Evolutionary conservation across 805 yeast genomes (phyloP), one percentile per base, ranked within the genome.

Genomic region (Wickerhamiella sorbophila): DNA sequence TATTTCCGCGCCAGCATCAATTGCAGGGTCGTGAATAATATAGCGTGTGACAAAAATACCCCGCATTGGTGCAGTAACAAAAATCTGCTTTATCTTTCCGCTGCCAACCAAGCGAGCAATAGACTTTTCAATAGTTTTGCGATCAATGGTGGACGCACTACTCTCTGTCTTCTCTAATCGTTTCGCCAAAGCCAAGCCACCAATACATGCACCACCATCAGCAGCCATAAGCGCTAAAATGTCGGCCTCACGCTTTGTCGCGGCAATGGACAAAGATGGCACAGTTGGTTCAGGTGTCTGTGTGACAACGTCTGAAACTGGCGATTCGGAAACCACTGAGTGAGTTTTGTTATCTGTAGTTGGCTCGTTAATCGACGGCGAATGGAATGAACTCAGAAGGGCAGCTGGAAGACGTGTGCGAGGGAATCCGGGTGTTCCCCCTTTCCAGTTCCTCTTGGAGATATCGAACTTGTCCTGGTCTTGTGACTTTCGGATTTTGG

Each of bases 41-140:
- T 52, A 45, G 14, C 52, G 48, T 4, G 55, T 42, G 10, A 48
- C 38, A 4, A 43, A 26, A 1, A 39, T 34, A 3, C 57, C 60
- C 1, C 40, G 31, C 5, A 50, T 44, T 3, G 54, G 52, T 1
- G 52, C 52, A 3, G 52, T 47, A 8, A 59, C 48, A 3, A 41
- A 44, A 8, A 59, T 39, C 10, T 55, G 53, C 18, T 52, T 52
- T 8, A 68, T 38, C 26, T 53, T 51, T 5, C 65, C 61, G 10
- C 63, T 56, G 0, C 48, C 46, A 4, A 57, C 57, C 22, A 75
- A 57, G 3, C 51, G 44, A 1, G 50, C 47, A 0, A 71, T 60
- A 47, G 73, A 79, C 4, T 69, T 65, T 5, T 54, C 51, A 10
- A 72, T 51, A 0, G 87, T 79, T 40, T 67, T 69, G 27, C 72